Conservation (phyloP, 306 rosid species). For the Erythrophleum fordii region DNA sequence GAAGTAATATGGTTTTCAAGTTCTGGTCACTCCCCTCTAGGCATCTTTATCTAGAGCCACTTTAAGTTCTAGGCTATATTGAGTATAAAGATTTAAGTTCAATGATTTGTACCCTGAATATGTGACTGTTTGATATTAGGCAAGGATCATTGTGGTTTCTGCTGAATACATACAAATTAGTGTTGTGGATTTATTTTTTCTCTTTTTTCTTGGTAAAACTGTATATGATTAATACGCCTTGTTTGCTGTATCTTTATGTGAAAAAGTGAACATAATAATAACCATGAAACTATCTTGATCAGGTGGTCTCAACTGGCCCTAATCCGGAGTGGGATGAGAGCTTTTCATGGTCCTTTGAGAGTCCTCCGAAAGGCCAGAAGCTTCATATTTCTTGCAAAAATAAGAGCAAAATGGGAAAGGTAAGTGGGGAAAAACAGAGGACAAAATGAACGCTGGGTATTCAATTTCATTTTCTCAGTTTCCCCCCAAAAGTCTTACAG, state of each 20-base stretch:
- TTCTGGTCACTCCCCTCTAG: background rate
- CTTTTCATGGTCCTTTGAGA: constrained; percentile 97
- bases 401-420: constrained; percentile 99
- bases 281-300: constrained; percentile 37
- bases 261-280: constrained; percentile 29
- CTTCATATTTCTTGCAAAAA: constrained; percentile 98
- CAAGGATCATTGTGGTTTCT: background rate
- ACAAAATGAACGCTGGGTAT: background rate
- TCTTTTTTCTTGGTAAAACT: background rate
- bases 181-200: background rate
- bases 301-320: constrained; percentile 96
- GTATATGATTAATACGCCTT: background rate
- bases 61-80: background rate
- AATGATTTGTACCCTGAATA: background rate
- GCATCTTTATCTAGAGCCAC: background rate
- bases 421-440: constrained; percentile 28
- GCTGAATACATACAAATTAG: constrained; percentile 7
- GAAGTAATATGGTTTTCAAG: background rate
- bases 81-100: constrained; percentile 1
- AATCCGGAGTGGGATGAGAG: constrained; percentile 97
- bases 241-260: background rate
- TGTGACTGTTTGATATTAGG: background rate
- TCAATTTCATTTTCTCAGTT: constrained; percentile 22
- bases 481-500: background rate
- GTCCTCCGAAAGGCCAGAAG: constrained; percentile 99